Conservation (phyloP, 164 flowering plant genomes). For the Aristolochia californica region DNA sequence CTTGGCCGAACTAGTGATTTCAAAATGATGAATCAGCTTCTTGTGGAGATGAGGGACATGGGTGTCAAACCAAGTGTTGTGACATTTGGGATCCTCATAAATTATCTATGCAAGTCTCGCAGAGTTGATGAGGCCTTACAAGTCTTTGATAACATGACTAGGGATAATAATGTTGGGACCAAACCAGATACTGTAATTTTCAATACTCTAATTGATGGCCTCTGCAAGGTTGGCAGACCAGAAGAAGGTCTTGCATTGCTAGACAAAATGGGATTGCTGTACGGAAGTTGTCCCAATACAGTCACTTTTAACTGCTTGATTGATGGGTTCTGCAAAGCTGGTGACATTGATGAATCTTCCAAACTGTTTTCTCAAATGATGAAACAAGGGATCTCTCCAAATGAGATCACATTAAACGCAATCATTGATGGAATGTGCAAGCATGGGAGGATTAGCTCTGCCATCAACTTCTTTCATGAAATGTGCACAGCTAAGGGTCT, state of each 20-base stretch:
- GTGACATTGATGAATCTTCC: constrained; percentile 45
- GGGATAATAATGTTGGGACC: constrained; percentile 16
- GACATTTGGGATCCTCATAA: constrained; percentile 59
- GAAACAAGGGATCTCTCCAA: constrained; percentile 27
- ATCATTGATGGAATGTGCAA: constrained; percentile 69
- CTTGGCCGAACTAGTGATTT: constrained; percentile 34
- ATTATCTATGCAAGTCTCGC: constrained; percentile 47
- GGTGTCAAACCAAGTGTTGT: constrained; percentile 39
- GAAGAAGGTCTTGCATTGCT: constrained; percentile 54
- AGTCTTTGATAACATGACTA: constrained; percentile 37
- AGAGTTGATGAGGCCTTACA: constrained; percentile 63
- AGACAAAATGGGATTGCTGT: constrained; percentile 33
- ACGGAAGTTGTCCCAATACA: constrained; percentile 32
- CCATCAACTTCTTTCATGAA: constrained; percentile 40
- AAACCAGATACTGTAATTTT: constrained; percentile 49
- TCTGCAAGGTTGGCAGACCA: constrained; percentile 76
- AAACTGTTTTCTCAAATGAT: constrained; percentile 50
- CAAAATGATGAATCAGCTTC: constrained; percentile 39
- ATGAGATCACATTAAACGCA: constrained; percentile 47
- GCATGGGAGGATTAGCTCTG: constrained; percentile 50
- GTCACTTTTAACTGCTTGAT: constrained; percentile 68
- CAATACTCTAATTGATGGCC: constrained; percentile 69
- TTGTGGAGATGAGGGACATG: constrained; percentile 56
- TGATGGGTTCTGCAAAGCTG: constrained; percentile 60
- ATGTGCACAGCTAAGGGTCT: constrained; percentile 38